These are phyloP conservation scores for Mimosa bimucronata DNA, from an alignment of 306 rosid species.

Conservation along the genomic window DNA sequence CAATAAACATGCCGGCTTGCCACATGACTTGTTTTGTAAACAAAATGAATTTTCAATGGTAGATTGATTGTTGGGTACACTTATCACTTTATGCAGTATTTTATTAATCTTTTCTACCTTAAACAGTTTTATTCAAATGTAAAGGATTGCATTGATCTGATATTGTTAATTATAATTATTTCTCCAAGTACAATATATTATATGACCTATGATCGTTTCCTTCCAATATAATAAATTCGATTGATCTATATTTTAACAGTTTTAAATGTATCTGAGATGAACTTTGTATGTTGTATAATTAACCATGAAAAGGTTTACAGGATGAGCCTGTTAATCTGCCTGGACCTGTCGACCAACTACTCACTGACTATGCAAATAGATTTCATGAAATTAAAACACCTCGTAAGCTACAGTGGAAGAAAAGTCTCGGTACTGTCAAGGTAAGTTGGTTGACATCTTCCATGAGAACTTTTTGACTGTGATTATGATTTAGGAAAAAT, in stretches of 20 bases:
- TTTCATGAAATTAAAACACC: conserved; percentile 95
- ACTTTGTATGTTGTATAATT: conserved; percentile 22
- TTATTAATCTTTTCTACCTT: background rate
- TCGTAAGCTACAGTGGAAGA: conserved; percentile 92
- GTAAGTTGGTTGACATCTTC: conserved; percentile 46
- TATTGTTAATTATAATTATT: conserved; percentile 1
- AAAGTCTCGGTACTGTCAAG: conserved; percentile 94
- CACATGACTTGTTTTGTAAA: conserved; percentile 15
- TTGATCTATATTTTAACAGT: conserved; percentile 25
- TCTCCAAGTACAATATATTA: background rate
- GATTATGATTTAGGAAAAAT: background rate
- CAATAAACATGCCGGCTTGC: conserved; percentile 1
- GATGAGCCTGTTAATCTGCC: conserved; percentile 79
- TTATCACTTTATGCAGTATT: background rate
- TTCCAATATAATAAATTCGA: conserved; percentile 19
- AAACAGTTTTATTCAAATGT: conserved; percentile 2
- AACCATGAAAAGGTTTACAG: conserved; percentile 54
- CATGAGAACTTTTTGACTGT: background rate
- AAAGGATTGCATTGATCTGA: conserved; percentile 29
- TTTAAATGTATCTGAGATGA: conserved; percentile 23
- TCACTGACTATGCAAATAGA: conserved; percentile 84
- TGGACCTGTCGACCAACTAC: conserved; percentile 73
- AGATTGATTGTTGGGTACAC: background rate
- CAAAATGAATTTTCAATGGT: conserved; percentile 1
- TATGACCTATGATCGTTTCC: background rate